Conservation (phyloP, 108 stramenopile genomes). For the Pseudonitzschia multistriata region DNA sequence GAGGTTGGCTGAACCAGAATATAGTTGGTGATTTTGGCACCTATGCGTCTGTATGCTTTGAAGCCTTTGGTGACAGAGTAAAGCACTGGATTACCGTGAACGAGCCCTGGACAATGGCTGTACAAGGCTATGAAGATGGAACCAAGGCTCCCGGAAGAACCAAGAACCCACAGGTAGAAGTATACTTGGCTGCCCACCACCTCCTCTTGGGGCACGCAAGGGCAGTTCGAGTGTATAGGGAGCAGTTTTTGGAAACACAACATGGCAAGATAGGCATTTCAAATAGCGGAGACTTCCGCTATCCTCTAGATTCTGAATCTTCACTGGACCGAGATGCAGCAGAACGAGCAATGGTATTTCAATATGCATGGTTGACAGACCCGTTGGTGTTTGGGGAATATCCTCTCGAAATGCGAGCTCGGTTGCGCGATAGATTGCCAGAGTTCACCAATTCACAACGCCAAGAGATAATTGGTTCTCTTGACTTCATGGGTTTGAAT, state of each 20-base stretch:
- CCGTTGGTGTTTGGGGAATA: slow-evolving; percentile 83
- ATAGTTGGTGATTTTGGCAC: slow-evolving; percentile 73
- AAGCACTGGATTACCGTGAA: slow-evolving; percentile 94
- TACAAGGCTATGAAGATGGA: slow-evolving; percentile 84
- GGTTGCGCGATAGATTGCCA: slow-evolving; percentile 74
- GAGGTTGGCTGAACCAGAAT: slow-evolving; percentile 66
- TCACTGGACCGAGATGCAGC: slow-evolving; percentile 70
- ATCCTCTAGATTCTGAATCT: slow-evolving; percentile 37
- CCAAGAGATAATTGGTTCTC: slow-evolving; percentile 49
- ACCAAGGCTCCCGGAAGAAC: slow-evolving; percentile 84
- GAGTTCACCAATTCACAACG: slow-evolving; percentile 63
- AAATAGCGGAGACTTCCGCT: slow-evolving; percentile 84
- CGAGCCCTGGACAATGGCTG: slow-evolving; percentile 86
- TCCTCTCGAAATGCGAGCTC: slow-evolving; percentile 68
- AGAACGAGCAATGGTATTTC: slow-evolving; percentile 81
- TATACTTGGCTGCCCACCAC: slow-evolving; percentile 82
- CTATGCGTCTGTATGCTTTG: slow-evolving; percentile 90
- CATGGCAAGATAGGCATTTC: slow-evolving; percentile 80
- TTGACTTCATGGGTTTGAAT: slow-evolving; percentile 93
- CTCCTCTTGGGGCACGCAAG: slow-evolving; percentile 83
- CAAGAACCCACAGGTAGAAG: slow-evolving; percentile 44
- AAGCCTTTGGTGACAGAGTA: slow-evolving; percentile 87
- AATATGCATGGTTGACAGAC: slow-evolving; percentile 86
- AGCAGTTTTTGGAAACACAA: slow-evolving; percentile 49
- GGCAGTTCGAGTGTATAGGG: slow-evolving; percentile 71